A percentile compares a stretch with the other conserved stretches of the same genome.
These are phyloP conservation scores for Leccinum disarticulatum DNA, from an alignment of 768 basidiomycete species.

Conservation along the genomic window DNA sequence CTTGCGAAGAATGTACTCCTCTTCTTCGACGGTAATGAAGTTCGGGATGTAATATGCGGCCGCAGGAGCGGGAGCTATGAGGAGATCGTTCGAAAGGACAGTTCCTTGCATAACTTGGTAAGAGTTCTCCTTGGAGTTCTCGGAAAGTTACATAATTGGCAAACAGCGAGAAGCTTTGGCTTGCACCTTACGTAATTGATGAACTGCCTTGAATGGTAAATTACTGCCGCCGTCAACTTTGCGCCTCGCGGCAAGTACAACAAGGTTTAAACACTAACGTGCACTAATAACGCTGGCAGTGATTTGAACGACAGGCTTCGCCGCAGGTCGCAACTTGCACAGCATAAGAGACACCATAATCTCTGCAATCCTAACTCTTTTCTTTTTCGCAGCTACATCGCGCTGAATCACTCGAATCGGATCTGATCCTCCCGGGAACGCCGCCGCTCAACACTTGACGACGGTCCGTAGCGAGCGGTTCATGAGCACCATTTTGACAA, in stretches of 20 bases:
- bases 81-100: constrained; percentile 11
- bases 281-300: neutral
- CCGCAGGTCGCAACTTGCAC: neutral
- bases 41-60: constrained; percentile 71
- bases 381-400: neutral
- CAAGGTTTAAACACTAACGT: constrained; percentile 1
- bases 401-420: neutral
- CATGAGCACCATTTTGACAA: neutral
- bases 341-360: neutral
- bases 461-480: neutral
- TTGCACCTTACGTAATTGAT: neutral
- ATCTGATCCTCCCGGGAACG: neutral
- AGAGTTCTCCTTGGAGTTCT: too few species aligned
- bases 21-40: constrained; percentile 76
- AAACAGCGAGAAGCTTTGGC: neutral
- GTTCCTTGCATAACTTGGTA: constrained; percentile 12
- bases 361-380: neutral
- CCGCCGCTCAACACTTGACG: neutral
- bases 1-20: constrained; percentile 75
- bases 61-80: constrained; percentile 28
- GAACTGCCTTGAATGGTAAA: constrained; percentile 4
- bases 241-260: neutral
- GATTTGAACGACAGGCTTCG: neutral
- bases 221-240: neutral
- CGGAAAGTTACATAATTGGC: neutral